Evolutionary conservation across 1,284 basidiomycete species (phyloP), one percentile per base, ranked within the genome.

Genomic region (Malassezia restricta): DNA sequence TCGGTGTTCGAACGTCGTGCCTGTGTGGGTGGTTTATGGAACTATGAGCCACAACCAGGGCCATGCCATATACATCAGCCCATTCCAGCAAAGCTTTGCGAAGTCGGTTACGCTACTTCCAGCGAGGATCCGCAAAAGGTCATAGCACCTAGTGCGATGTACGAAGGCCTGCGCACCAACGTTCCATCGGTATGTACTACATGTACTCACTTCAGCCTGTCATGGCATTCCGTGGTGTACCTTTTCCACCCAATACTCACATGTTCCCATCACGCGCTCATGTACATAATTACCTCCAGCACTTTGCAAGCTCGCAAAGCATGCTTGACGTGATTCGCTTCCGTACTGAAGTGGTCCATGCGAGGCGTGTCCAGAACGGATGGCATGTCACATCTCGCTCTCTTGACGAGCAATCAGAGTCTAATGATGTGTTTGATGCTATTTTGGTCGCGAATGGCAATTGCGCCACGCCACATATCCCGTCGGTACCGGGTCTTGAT

Each of bases 381-480:
- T 64, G 53, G 63, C 37, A 20, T 1, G 40, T 65, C 1, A 42
- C 33, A 4, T 27, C 20, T 17, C 47, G 43, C 14, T 49, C 56
- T 5, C 8, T 44, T 12, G 3, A 51, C 4, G 11, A 43, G 7
- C 47, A 35, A 0, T 49, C 54, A 3, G 43, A 47, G n/a, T 29
- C 30, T 11, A 44, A 9, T 2, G 32, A 39, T 1, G 59, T 61
- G n/a, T 67, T 47, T 35, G 63, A 68, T 32, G 49, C 58, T 35
- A 38, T 73, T 2, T 55, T 70, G 2, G 48, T 77, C 14, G 74
- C 76, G 0, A 76, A 76, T 47, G 78, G 78, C 0, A 75, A 79
- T 54, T 79, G 79, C 59, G 72, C 68, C 29, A 74, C 76, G 47
- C 76, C 76, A 0, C 76, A 68, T 52, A 71, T 79, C 9, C 78